Evolutionary conservation across 148 eudicot species (phyloP).

Genomic region (Amaranthus hypochondriacus): DNA sequence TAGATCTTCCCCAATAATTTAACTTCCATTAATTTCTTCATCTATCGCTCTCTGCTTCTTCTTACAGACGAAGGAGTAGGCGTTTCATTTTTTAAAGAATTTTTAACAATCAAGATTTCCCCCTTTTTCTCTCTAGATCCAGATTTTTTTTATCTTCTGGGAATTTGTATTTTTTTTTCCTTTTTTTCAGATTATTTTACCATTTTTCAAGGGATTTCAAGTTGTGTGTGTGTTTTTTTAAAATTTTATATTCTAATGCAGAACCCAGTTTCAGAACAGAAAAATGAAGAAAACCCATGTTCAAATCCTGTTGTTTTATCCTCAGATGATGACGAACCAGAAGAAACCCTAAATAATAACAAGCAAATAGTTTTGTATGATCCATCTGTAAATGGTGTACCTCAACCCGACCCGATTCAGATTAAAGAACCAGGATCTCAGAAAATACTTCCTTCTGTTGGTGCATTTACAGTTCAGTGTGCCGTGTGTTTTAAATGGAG

Average conservation of each 20-base stretch:
- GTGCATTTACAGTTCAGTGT: conserved; percentile 89
- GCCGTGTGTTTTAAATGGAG: conserved; percentile 91
- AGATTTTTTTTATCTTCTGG: not conserved
- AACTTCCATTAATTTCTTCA: not conserved
- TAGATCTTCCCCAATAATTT: not conserved
- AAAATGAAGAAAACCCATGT: not conserved
- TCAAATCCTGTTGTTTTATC: conserved; percentile 23
- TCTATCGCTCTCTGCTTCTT: not conserved
- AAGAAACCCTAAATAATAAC: conserved; percentile 35
- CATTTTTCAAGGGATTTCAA: not conserved
- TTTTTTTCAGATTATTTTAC: not conserved
- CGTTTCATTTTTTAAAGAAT: not conserved
- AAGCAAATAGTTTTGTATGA: conserved; percentile 59
- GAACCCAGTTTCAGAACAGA: not conserved
- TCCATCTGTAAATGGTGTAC: conserved; percentile 18
- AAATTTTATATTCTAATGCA: not conserved
- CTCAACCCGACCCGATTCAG: conserved; percentile 4
- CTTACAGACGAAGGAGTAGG: not conserved
- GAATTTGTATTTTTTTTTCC: not conserved
- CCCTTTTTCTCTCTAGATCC: conserved; percentile 5
- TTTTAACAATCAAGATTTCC: not conserved
- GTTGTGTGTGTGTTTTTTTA: not conserved
- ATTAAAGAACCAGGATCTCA: conserved; percentile 11
- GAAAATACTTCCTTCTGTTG: conserved; percentile 59
- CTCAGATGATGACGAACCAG: conserved; percentile 35